These are phyloP conservation scores for Friedmanniomyces endolithicus DNA, from an alignment of 495 filamentous ascomycete species.

Conservation along the genomic window DNA sequence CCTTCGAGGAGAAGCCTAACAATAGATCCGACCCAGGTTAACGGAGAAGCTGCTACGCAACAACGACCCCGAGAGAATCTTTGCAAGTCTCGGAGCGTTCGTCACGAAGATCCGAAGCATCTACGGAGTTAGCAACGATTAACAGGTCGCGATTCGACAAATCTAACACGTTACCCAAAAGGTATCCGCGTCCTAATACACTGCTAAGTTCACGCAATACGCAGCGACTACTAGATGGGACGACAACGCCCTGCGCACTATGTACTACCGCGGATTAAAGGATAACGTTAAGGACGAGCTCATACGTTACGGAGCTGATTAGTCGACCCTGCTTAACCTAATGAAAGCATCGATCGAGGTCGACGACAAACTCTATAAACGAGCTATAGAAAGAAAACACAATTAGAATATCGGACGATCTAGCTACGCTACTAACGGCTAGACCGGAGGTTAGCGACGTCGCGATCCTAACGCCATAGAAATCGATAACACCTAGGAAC, in stretches of 20 bases:
- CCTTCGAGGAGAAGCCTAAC: neutral
- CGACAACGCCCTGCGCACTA: neutral
- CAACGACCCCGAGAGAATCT: neutral
- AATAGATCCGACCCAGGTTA: neutral
- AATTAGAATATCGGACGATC: neutral
- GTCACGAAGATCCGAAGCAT: neutral
- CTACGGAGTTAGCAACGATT: conserved; percentile 3
- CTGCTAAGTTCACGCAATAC: conserved; percentile 7
- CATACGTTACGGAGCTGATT: neutral
- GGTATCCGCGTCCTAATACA: conserved; percentile 5
- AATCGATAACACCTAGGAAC: neutral
- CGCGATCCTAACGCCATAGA: conserved; percentile 6
- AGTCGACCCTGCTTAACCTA: neutral
- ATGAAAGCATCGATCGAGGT: conserved; percentile 1
- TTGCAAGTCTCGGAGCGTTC: neutral
- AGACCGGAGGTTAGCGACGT: neutral
- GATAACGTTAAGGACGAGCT: conserved; percentile 7
- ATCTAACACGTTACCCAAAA: conserved; percentile 4
- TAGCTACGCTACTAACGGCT: neutral
- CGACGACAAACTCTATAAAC: conserved; percentile 4
- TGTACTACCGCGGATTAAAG: conserved; percentile 4
- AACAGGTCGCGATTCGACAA: neutral
- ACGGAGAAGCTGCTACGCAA: neutral
- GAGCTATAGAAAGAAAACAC: conserved; percentile 6
- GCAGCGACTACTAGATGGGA: neutral